Evolutionary conservation across 1,284 basidiomycete species (phyloP), one percentile per base, ranked within the genome.

Genomic region (Apiotrichum laibachii): DNA sequence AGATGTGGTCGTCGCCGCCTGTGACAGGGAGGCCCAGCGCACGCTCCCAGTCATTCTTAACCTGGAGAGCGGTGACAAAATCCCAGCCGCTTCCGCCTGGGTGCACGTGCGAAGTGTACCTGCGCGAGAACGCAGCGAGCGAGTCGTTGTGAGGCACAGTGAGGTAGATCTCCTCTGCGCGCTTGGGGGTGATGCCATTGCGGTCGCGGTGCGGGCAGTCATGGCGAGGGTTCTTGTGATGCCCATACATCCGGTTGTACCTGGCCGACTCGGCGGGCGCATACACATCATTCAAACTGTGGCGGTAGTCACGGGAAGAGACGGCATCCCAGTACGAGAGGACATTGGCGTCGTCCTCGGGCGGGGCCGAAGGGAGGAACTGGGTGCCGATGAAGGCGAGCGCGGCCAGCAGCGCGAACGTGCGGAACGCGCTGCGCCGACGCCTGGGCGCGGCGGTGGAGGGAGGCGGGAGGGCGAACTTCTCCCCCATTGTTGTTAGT

Each of bases 21-120:
- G 73, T 72, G 8, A 64, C 50, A 1, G 65, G 69, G 11, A 80
- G 51, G 13, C 73, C 75, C n/a, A 80, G 71, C 22, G 68, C 67
- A 11, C 44, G 22, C 61, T 80, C 78, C 71, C 74, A 78, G 55
- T 79, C 76, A 49, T 69, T 67, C 67, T 79, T 79, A 52, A 80
- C 66, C 47, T 65, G 68, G 15, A 78, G 47, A 12, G 78, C 78
- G 5, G 75, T 72, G 6, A 76, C 60, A 34, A 70, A 62, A 56
- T 79, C 77, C 56, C 67, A 73, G 10, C 78, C 78, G 6, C 72
- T 75, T 6, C 77, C 78, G 33, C 76, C 78, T 13, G 66, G 65
- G 60, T 80, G 78, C 6, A 73, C 69, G 37, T 66, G 57, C 6
- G 67, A 50, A 8, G 78, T 78, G 65, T 78, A 78, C 53, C 72